Evolutionary conservation across 257 asterid species (phyloP), one percentile per base, ranked within the genome.

Genomic region (Jaltomata sinuosa): DNA sequence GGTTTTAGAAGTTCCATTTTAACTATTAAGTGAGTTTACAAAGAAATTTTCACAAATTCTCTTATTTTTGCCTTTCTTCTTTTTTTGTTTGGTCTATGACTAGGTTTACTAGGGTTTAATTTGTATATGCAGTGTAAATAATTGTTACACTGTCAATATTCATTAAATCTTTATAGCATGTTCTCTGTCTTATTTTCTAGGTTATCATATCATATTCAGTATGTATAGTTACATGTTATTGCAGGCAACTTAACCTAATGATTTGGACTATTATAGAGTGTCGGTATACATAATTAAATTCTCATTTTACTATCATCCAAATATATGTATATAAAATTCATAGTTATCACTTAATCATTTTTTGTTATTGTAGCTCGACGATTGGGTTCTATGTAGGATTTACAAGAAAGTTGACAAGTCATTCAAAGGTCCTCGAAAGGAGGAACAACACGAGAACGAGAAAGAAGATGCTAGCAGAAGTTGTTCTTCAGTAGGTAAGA

Each of bases 311-410:
- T 21, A 62, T 49, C 19, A 12, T 45, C 34, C 25, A 11, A 18
- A 29, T 67, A 64, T 5, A 40, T 50, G 29, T 2, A 29, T n/a
- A 9, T 19, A 45, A 8, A 1, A 11, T 19, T 25, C 9, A 8
- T 34, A 32, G 14, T 15, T 84, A 32, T n/a, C 22, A 31, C 45
- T 53, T 64, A 14, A 32, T 45, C 11, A 42, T n/a, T 12, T 40
- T 31, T 49, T 77, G 32, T 77, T 8, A 14, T 71, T 83, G 88
- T 64, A 87, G 89, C 49, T 87, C 11, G 89, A 87, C n/a, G 87
- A 87, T 65, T 87, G 85, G 80, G 85, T 87, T 52, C 62, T 87
- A 22, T 87, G 89, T 18, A 64, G 81, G 62, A 76, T 87, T 25
- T 81, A 84, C 11, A 84, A 84, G 49, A 87, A 84, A 53, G 47